Evolutionary conservation across 139 green algal genomes (phyloP).

Genomic region (Closterium sp.): DNA sequence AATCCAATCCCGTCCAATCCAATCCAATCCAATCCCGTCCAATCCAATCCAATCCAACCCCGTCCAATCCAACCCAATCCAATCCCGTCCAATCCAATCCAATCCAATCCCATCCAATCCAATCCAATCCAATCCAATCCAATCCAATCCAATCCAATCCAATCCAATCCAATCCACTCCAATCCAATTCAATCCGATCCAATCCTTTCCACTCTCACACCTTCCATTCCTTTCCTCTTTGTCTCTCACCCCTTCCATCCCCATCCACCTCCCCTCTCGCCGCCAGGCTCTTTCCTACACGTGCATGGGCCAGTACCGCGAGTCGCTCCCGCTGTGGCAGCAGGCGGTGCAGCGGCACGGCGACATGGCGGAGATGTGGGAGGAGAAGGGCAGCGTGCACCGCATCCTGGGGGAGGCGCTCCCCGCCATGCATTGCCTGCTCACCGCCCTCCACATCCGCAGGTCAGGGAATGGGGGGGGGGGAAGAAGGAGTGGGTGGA

Average conservation of each 20-base stretch:
- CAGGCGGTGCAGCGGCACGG: neutral
- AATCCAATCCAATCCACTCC: conserved; percentile 20
- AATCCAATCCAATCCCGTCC: no score
- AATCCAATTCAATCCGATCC: neutral
- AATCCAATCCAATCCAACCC: no score
- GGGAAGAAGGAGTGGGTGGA: no score
- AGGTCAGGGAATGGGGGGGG: neutral
- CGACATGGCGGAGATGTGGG: neutral
- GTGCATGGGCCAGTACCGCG: neutral
- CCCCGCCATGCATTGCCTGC: neutral
- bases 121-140: conserved; percentile 32
- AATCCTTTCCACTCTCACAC: neutral
- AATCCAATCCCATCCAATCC: no score
- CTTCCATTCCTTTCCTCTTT: neutral
- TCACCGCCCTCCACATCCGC: neutral
- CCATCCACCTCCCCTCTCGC: neutral
- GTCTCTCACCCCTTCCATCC: neutral
- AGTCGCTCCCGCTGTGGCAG: neutral
- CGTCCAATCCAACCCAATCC: no score
- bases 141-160: conserved; percentile 30
- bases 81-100: no score
- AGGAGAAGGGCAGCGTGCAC: neutral
- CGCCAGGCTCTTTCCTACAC: neutral
- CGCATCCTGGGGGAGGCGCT: neutral
- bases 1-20: no score